These are phyloP conservation scores for Lichtheimia corymbifera DNA, from an alignment of 371 early-diverging fungal species.

Conservation along the genomic window DNA sequence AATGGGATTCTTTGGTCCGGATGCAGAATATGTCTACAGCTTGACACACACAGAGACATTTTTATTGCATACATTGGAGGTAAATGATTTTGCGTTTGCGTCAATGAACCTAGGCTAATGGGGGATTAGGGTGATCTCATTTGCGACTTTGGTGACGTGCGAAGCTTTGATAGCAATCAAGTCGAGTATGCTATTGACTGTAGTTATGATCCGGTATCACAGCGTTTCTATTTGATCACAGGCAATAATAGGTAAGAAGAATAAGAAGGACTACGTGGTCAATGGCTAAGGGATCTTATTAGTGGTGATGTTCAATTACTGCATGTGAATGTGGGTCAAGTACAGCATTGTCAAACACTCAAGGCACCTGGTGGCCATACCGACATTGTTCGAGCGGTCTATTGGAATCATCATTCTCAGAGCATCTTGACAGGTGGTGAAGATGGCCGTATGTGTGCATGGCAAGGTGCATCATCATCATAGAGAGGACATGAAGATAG, in stretches of 20 bases:
- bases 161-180: conserved; percentile 48
- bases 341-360: conserved; percentile 69
- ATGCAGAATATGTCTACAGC: conserved; percentile 81
- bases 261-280: background rate
- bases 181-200: conserved; percentile 88
- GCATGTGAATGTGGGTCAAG: conserved; percentile 68
- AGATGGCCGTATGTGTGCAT: conserved; percentile 71
- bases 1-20: conserved; percentile 90
- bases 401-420: conserved; percentile 62
- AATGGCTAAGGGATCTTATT: background rate
- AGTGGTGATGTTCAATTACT: conserved; percentile 73
- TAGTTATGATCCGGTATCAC: conserved; percentile 65
- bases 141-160: conserved; percentile 80
- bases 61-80: conserved; percentile 57
- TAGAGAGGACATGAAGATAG: background rate
- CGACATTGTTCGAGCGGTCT: conserved; percentile 72
- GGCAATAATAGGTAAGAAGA: conserved; percentile 53
- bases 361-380: conserved; percentile 55
- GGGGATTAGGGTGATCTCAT: conserved; percentile 60
- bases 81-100: conserved; percentile 5
- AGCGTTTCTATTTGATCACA: conserved; percentile 78
- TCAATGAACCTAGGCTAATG: background rate
- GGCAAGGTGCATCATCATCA: conserved; percentile 42
- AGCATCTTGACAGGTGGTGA: conserved; percentile 76
- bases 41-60: conserved; percentile 90